These are phyloP conservation scores for Fusarium guadeloupense DNA, from an alignment of 2,329 filamentous ascomycete genomes.

Conservation along the genomic window DNA sequence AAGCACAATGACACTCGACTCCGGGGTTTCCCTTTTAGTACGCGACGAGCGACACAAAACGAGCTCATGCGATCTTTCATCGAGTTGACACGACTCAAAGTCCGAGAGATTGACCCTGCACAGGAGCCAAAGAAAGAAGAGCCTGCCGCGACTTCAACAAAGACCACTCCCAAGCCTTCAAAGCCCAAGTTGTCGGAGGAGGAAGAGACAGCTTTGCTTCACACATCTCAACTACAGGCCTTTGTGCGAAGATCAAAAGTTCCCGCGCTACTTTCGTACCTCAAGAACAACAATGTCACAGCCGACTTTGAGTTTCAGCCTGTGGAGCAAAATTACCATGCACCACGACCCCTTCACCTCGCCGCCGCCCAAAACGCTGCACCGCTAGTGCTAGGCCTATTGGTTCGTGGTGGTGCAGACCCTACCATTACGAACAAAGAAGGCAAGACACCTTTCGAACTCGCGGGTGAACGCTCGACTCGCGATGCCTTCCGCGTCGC, in stretches of 20 bases:
- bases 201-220: slow-evolving; percentile 81
- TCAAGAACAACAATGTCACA: slow-evolving; percentile 77
- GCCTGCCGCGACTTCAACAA: slow-evolving; percentile 44
- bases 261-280: slow-evolving; percentile 84
- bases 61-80: slow-evolving; percentile 96
- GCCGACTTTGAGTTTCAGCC: slow-evolving; percentile 81
- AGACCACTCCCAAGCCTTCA: slow-evolving; percentile 59
- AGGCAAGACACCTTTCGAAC: slow-evolving; percentile 85
- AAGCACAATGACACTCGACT: slow-evolving; percentile 80
- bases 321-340: slow-evolving; percentile 76
- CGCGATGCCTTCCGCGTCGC: slow-evolving; percentile 92
- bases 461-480: slow-evolving; percentile 85
- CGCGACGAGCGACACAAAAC: slow-evolving; percentile 87
- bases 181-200: slow-evolving; percentile 79
- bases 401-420: slow-evolving; percentile 78
- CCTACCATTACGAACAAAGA: slow-evolving; percentile 76
- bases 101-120: slow-evolving; percentile 78
- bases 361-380: slow-evolving; percentile 83
- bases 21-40: slow-evolving; percentile 92
- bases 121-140: slow-evolving; percentile 60
- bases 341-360: slow-evolving; percentile 84
- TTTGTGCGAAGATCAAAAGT: slow-evolving; percentile 90
- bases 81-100: slow-evolving; percentile 90
- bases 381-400: slow-evolving; percentile 78
- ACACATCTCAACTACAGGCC: slow-evolving; percentile 89